Evolutionary conservation across 208 protist genomes (phyloP), one percentile per base, ranked within the genome.

Genomic region (Wallacemonas rigidus): DNA sequence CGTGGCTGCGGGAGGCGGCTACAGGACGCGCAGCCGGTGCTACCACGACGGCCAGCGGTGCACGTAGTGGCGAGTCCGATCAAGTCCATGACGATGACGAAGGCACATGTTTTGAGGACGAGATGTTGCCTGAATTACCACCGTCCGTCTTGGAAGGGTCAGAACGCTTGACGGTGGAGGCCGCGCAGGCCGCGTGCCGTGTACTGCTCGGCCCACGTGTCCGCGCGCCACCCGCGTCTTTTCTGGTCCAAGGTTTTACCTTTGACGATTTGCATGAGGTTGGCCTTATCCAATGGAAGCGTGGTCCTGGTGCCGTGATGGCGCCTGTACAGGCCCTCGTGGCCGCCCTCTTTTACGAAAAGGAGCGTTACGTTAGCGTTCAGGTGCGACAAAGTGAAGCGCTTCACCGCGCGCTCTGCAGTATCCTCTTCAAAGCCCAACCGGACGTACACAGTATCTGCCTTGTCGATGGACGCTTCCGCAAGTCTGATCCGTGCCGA

Each of bases 311-410:
- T 47, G 89, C 76, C 3, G 77, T 89, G n/a, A 38, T 97, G 35
- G 80, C 90, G 8, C 80, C 80, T 0, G 67, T 95, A 0, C 92
- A 97, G 64, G 86, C 87, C 36, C 85, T 91, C 74, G 69, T 94
- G 15, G 70, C 63, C 26, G 83, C 77, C 14, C 89, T 83, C 65
- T 93, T 87, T 44, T 93, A 87, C 71, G 87, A 85, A 68, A 82
- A 83, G 47, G 81, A 83, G 45, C 69, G 83, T 17, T 87, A 90
- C 78, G 80, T 88, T 11, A 51, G 51, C n/a, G 62, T 74, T 41
- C 39, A 81, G 76, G 77, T 67, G 57, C 88, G 87, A 44, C 88
- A 85, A 75, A 67, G 71, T 39, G 79, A 88, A 36, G 88, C 80
- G 53, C 83, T 92, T 11, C 60, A 76, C 60, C 67, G 76, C 2